These are phyloP conservation scores for Steccherinum ochraceum DNA, from an alignment of 768 basidiomycete genomes.

Conservation along the genomic window DNA sequence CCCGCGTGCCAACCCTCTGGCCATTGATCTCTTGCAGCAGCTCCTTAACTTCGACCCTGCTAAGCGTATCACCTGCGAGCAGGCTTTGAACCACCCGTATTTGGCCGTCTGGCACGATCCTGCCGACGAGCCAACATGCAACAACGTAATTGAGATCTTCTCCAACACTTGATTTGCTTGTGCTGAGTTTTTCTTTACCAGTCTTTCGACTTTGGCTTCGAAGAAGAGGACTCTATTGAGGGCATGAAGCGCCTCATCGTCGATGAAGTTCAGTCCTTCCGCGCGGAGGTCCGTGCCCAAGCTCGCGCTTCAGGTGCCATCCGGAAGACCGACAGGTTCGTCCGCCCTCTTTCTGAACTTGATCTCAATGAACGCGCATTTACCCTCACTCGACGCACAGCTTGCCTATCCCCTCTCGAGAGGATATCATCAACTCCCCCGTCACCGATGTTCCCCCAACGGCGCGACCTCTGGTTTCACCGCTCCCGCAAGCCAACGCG, in stretches of 20 bases:
- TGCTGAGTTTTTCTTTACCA: no score
- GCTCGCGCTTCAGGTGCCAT: slow-evolving; percentile 67
- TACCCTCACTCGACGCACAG: slow-evolving; percentile 32
- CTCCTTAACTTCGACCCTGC: slow-evolving; percentile 96
- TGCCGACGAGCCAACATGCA: slow-evolving; percentile 85
- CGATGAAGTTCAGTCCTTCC: slow-evolving; percentile 85
- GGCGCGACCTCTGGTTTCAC: slow-evolving; percentile 72
- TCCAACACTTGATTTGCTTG: no score
- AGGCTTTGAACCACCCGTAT: slow-evolving; percentile 94
- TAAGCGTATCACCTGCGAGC: slow-evolving; percentile 92
- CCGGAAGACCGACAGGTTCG: slow-evolving; percentile 71
- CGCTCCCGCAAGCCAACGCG: slow-evolving; percentile 33
- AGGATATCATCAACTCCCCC: slow-evolving; percentile 77
- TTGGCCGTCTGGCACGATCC: slow-evolving; percentile 97
- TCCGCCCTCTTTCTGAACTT: slow-evolving; percentile 3
- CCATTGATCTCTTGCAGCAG: slow-evolving; percentile 87
- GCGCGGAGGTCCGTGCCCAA: slow-evolving; percentile 84
- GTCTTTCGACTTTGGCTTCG: slow-evolving; percentile 96
- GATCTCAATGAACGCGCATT: slow-evolving; percentile 1
- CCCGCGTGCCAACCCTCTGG: slow-evolving; percentile 89
- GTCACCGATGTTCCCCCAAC: slow-evolving; percentile 47
- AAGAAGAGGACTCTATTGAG: slow-evolving; percentile 93
- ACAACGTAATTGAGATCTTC: no score
- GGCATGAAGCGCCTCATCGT: slow-evolving; percentile 97
- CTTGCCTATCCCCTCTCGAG: slow-evolving; percentile 73